Base-by-base conservation (phyloP, 495 filamentous ascomycete species). In the Lindgomyces ingoldianus region DNA sequence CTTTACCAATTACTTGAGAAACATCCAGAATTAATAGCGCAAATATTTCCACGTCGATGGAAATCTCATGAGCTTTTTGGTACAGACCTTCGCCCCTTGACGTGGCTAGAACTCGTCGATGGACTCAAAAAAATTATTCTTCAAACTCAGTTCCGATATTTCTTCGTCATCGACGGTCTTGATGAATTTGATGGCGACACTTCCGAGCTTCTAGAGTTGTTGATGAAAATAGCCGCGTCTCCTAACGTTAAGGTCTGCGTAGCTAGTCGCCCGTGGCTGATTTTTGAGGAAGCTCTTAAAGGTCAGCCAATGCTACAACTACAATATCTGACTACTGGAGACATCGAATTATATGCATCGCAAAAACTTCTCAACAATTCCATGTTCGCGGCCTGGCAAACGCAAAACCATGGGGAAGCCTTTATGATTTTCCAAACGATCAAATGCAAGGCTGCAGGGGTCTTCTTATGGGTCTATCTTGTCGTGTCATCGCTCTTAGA, bases 1-100 rank as follows among this genome's bases (percentile, higher is more conserved):
- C 64, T 67, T 3, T 67, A 61, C 45, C 50, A 67, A 24, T 19
- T 51, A 8, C 51, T 67, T 27, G 57, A 62, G 33, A 45, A 67
- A n/a, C n/a, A 60, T 29, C 56, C 46, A 27, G 39, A n/a, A 21
- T 25, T 60, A 11, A 36, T 60, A 10, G 48, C 42, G n/a, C 42
- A 24, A 33, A 24, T 67, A 2, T 67, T 67, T 22, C 11, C 51
- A 8, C 50, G 51, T 19, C 49, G 52, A 0, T 61, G 51, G 57
- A 33, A 67, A 3, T 27, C 57, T 33, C 50, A 50, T 16, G 10
- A 44, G 11, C 57, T 51, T 1, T 65, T 54, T 44, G 64, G 64
- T 1, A 50, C 45, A 14, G 57, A 57, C 1, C 12, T 56, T 1
- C 16, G 44, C 27, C 16, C 30, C n/a, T 61, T 61, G 27, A 39